Conservation (phyloP, 805 yeast genomes). For the Myxozyma sirexii region DNA sequence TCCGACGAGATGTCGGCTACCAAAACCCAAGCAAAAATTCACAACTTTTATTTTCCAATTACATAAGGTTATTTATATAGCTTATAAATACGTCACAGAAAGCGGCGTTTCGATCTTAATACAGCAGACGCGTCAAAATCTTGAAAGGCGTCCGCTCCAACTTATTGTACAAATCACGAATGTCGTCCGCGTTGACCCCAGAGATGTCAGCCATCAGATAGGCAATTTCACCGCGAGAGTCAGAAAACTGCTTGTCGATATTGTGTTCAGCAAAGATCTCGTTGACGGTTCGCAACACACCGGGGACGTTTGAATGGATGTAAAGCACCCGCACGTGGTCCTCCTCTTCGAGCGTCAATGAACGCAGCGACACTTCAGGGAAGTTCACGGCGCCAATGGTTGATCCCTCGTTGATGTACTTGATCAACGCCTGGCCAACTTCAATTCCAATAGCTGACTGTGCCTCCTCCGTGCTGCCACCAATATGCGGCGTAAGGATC, state of each 20-base stretch:
- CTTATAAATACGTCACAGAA: too few relatives aligned
- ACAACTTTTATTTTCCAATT: not conserved
- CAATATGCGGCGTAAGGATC: slow-evolving; percentile 94
- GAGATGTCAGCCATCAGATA: slow-evolving; percentile 97
- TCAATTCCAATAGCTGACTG: slow-evolving; percentile 97
- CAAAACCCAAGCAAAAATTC: not conserved
- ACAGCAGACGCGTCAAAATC: slow-evolving; percentile 86
- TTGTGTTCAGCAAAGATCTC: slow-evolving; percentile 92
- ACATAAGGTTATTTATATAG: too few relatives aligned
- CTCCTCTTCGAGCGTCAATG: slow-evolving; percentile 81
- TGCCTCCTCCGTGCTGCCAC: slow-evolving; percentile 99
- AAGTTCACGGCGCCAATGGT: slow-evolving; percentile 95
- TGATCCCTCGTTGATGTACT: slow-evolving; percentile 94
- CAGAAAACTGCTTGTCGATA: slow-evolving; percentile 98
- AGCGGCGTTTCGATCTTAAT: slow-evolving; percentile 52
- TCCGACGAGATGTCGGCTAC: not conserved
- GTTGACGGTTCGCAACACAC: slow-evolving; percentile 96
- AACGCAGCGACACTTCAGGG: slow-evolving; percentile 95
- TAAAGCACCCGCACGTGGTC: slow-evolving; percentile 86
- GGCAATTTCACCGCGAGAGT: slow-evolving; percentile 93
- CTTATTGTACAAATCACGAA: slow-evolving; percentile 79
- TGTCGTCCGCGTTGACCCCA: slow-evolving; percentile 78
- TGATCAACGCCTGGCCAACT: slow-evolving; percentile 81
- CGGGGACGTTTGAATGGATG: slow-evolving; percentile 97
- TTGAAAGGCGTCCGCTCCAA: slow-evolving; percentile 88